These are phyloP conservation scores for Medicago arabica DNA, from an alignment of 306 rosid genomes.

Conservation along the genomic window DNA sequence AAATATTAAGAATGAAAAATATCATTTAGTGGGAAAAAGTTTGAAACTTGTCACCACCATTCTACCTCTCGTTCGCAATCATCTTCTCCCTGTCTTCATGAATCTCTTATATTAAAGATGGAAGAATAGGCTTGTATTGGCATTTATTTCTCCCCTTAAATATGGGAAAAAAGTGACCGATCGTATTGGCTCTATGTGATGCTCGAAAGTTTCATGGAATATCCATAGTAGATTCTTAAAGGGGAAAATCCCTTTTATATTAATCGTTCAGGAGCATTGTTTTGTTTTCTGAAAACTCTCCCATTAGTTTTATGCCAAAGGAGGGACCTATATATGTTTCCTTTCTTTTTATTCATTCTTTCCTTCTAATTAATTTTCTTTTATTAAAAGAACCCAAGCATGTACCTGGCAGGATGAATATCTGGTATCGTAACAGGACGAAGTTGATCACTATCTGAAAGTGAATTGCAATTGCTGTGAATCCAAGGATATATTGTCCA, in stretches of 20 bases:
- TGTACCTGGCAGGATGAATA: slow-evolving; percentile 95
- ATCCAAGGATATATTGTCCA: slow-evolving; percentile 96
- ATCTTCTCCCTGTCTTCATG: background rate
- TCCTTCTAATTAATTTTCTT: background rate
- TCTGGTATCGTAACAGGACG: slow-evolving; percentile 89
- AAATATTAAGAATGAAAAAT: background rate
- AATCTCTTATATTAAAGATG: background rate
- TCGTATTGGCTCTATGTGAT: background rate
- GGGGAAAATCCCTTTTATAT: background rate
- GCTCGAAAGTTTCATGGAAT: slow-evolving; percentile 14
- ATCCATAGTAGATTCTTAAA: background rate
- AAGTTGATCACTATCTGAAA: slow-evolving; percentile 86
- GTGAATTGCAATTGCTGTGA: slow-evolving; percentile 89
- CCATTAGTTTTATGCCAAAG: slow-evolving; percentile 9
- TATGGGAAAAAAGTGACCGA: background rate
- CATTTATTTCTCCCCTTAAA: background rate
- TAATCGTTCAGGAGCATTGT: background rate
- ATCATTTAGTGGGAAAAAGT: background rate
- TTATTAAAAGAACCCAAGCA: slow-evolving; percentile 12
- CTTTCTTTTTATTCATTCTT: background rate
- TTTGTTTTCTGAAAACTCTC: slow-evolving; percentile 14
- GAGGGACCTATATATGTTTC: slow-evolving; percentile 19
- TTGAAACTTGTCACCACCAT: background rate
- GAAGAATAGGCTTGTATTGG: no score
- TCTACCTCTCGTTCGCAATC: background rate